phyloP scores from a whole-genome alignment of 2,329 filamentous ascomycete species.

The Onygenales sp. region DNA sequence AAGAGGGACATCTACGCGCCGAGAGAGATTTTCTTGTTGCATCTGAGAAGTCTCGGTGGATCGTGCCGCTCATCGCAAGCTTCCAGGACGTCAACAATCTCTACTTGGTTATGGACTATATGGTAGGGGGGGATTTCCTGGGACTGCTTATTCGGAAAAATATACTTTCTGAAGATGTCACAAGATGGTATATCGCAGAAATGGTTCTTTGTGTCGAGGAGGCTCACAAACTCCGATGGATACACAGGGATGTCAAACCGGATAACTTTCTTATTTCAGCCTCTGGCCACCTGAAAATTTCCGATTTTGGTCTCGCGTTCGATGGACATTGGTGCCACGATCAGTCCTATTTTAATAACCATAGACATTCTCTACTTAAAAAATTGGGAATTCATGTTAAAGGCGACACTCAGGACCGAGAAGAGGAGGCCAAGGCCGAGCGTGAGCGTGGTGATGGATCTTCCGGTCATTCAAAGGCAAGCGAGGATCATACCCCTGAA shows the following conservation, averaged over 20 bases:
- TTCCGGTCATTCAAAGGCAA: slow-evolving; percentile 5
- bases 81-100: slow-evolving; percentile 80
- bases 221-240: slow-evolving; percentile 76
- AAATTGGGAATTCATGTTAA: slow-evolving; percentile 63
- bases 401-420: slow-evolving; percentile 63
- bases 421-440: slow-evolving; percentile 23
- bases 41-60: slow-evolving; percentile 81
- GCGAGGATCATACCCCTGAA: slow-evolving; percentile 31
- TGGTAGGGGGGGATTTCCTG: slow-evolving; percentile 92
- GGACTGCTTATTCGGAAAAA: slow-evolving; percentile 78
- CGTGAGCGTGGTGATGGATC: neutral
- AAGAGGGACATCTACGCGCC: slow-evolving; percentile 84
- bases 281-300: slow-evolving; percentile 86
- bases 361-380: slow-evolving; percentile 69
- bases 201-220: slow-evolving; percentile 96
- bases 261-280: slow-evolving; percentile 92
- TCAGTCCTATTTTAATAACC: slow-evolving; percentile 73
- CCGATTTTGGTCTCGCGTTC: slow-evolving; percentile 91
- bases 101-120: slow-evolving; percentile 96
- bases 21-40: slow-evolving; percentile 87
- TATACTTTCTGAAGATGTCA: slow-evolving; percentile 65
- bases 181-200: slow-evolving; percentile 84
- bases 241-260: slow-evolving; percentile 92
- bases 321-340: slow-evolving; percentile 94
- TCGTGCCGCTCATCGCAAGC: slow-evolving; percentile 76